Conservation (phyloP, 2,329 filamentous ascomycete species). For the Alternaria sp. region DNA sequence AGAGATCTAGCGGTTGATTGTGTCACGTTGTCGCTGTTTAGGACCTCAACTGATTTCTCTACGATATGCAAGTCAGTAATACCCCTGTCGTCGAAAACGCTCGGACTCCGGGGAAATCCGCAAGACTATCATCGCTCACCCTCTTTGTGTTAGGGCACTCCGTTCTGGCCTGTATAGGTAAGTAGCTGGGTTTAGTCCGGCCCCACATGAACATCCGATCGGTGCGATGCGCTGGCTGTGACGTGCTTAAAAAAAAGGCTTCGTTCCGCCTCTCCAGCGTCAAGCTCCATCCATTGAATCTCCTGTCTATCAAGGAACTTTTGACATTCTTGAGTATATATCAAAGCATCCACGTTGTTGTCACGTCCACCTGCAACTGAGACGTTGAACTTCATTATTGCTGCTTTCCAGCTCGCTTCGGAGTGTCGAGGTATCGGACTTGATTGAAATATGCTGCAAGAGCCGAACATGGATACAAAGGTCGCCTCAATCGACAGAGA, state of each 20-base stretch:
- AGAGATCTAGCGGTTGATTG: too few species aligned
- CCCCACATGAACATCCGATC: slow-evolving; percentile 7
- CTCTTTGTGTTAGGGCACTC: not conserved
- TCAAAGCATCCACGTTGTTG: too few species aligned
- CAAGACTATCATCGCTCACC: too few species aligned
- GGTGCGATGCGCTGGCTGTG: slow-evolving; percentile 4
- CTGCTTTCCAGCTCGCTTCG: not conserved
- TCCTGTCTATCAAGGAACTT: too few species aligned
- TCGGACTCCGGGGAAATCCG: too few species aligned
- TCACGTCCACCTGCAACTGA: not conserved
- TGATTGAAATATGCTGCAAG: not conserved
- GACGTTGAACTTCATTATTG: not conserved
- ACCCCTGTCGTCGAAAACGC: too few species aligned
- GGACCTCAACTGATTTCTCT: too few species aligned
- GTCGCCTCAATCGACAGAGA: not conserved
- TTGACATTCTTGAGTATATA: too few species aligned
- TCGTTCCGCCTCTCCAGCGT: too few species aligned
- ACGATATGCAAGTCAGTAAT: too few species aligned
- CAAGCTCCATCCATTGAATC: not conserved
- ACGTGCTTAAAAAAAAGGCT: slow-evolving; percentile 2
- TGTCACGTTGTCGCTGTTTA: too few species aligned
- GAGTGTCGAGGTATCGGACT: too few species aligned
- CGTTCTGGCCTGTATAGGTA: slow-evolving; percentile 3
- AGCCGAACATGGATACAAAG: not conserved
- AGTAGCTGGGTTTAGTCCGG: slow-evolving; percentile 1